Conservation (phyloP, 768 basidiomycete species). For the Suillus subalutaceus region DNA sequence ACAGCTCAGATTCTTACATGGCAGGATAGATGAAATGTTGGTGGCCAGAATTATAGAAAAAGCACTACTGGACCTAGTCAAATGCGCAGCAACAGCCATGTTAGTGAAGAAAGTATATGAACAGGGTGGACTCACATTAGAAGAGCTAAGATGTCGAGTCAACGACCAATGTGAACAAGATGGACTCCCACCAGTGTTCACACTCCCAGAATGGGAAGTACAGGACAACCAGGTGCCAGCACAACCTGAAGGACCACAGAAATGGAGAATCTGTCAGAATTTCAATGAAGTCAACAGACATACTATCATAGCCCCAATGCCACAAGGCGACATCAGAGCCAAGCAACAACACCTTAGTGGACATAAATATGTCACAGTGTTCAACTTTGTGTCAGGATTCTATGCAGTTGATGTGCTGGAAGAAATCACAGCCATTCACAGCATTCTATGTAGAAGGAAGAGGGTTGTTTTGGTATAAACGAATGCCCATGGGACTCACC, state of each 20-base stretch:
- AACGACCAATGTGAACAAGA: too few relatives aligned
- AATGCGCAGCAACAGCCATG: constrained; percentile 22
- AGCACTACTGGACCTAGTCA: not conserved
- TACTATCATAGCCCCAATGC: too few relatives aligned
- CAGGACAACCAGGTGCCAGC: fast-evolving
- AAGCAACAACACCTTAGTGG: constrained; percentile 23
- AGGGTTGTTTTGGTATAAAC: constrained; percentile 22
- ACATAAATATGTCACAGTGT: constrained; percentile 20
- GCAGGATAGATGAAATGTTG: not conserved
- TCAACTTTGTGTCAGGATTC: constrained; percentile 30
- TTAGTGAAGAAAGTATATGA: constrained; percentile 43
- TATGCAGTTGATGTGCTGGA: constrained; percentile 22
- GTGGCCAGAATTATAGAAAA: constrained; percentile 2
- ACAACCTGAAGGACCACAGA: too few relatives aligned
- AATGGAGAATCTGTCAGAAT: too few relatives aligned
- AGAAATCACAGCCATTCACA: constrained; percentile 19
- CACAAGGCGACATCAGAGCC: not conserved
- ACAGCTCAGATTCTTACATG: constrained; percentile 10
- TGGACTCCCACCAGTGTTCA: too few relatives aligned
- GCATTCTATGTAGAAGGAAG: constrained; percentile 27
- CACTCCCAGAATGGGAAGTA: too few relatives aligned
- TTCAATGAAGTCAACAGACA: too few relatives aligned
- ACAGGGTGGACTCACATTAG: constrained; percentile 28
- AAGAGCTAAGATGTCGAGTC: constrained; percentile 27
- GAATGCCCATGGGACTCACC: constrained; percentile 31